Evolutionary conservation across 768 basidiomycete species (phyloP).

Genomic region (Russula compacta): DNA sequence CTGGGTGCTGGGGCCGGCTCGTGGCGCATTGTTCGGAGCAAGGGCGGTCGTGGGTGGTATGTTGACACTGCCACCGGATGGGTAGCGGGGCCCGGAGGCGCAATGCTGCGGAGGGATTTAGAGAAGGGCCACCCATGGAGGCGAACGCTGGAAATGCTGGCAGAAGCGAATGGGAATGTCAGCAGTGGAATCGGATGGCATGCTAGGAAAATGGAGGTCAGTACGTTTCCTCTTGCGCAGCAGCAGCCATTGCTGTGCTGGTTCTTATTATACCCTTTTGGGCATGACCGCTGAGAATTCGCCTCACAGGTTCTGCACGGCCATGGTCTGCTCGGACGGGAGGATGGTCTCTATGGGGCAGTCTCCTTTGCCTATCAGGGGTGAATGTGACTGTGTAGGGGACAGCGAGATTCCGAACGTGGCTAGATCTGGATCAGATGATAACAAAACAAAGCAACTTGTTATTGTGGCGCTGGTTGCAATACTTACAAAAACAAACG

Average conservation of each 20-base stretch:
- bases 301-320: slow-evolving; percentile 56
- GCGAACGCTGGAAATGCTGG: slow-evolving; percentile 58
- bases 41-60: slow-evolving; percentile 93
- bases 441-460: not conserved
- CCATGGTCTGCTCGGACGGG: slow-evolving; percentile 82
- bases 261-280: not conserved
- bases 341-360: slow-evolving; percentile 90
- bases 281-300: not conserved
- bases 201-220: slow-evolving; percentile 72
- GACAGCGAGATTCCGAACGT: not conserved
- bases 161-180: slow-evolving; percentile 82
- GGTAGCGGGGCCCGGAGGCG: slow-evolving; percentile 37
- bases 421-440: not conserved
- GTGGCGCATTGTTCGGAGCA: slow-evolving; percentile 87
- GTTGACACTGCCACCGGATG: slow-evolving; percentile 84
- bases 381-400: slow-evolving; percentile 28
- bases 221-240: not conserved
- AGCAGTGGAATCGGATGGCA: slow-evolving; percentile 92
- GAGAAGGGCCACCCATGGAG: slow-evolving; percentile 56
- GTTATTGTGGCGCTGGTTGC: not conserved
- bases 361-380: slow-evolving; percentile 94
- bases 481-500: too few relatives aligned
- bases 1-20: slow-evolving; percentile 72
- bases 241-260: not conserved
- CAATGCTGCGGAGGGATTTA: slow-evolving; percentile 34